A percentile compares a stretch with the other conserved stretches of the same genome.
Evolutionary conservation across 148 eudicot species (phyloP).

Genomic region (Vaccinium myrtillus): DNA sequence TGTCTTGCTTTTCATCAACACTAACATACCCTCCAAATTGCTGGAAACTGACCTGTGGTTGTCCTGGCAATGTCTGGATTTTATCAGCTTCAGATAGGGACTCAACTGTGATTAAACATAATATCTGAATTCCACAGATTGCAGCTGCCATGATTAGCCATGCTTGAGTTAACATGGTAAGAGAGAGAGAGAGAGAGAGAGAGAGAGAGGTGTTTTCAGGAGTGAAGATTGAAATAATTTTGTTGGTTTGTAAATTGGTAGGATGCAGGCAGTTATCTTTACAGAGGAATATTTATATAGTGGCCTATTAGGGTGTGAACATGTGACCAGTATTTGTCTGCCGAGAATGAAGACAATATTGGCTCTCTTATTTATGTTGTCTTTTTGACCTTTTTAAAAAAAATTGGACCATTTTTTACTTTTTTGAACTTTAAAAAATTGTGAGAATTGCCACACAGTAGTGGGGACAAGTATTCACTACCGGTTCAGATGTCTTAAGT

Average conservation of each 20-base stretch:
- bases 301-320: background rate
- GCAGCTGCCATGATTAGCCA: slow-evolving; percentile 20
- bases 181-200: slow-evolving; percentile 14
- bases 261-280: background rate
- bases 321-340: slow-evolving; percentile 1
- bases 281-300: background rate
- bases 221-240: background rate
- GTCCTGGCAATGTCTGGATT: slow-evolving; percentile 60
- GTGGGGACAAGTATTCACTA: too few species aligned
- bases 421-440: too few species aligned
- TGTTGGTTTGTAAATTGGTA: background rate
- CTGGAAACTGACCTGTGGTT: slow-evolving; percentile 59
- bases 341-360: slow-evolving; percentile 9
- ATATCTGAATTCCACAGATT: slow-evolving; percentile 15
- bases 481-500: too few species aligned
- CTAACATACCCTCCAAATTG: slow-evolving; percentile 67
- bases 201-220: background rate
- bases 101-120: slow-evolving; percentile 5
- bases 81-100: slow-evolving; percentile 30
- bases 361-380: background rate
- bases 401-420: too few species aligned
- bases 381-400: background rate
- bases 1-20: slow-evolving; percentile 40
- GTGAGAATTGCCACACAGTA: too few species aligned
- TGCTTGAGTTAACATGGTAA: slow-evolving; percentile 28